Evolutionary conservation across 1,284 basidiomycete genomes (phyloP), one percentile per base, ranked within the genome.

Genomic region (Singerocomus rubriflavus): DNA sequence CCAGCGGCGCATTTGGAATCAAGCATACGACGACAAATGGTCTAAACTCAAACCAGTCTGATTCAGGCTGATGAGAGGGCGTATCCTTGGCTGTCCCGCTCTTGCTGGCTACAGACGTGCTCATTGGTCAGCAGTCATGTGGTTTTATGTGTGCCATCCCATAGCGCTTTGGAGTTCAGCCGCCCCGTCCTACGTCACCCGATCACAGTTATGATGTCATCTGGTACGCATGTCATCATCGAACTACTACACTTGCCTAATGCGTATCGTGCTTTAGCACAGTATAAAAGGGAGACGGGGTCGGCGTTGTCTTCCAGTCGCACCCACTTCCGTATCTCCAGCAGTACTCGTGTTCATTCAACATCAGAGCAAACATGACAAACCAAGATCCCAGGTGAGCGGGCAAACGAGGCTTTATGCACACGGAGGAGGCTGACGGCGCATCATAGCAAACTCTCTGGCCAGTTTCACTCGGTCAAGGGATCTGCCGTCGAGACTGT

Each of bases 401-500:
- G 10, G 7, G 33, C 21, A 21, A 21, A 4, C n/a, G 39, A 10
- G 44, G 17, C 13, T n/a, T 8, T 7, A 3, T n/a, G 16, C 6
- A 0, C n/a, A 4, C 25, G 16, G 11, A 8, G 3, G 25, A 13
- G 12, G 38, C 35, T 68, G 27, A 67, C 39, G 1, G 10, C 14
- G 11, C 11, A 0, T 6, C 14, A 14, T 48, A 82, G 78, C 73
- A 87, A 89, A 73, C 61, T 73, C 57, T 73, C 78, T 61, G 87
- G 84, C 56, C 80, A 87, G 67, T 72, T 64, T 59, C 80, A 84
- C 68, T 82, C 80, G 4, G 52, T 73, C 34, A 84, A 84, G 71
- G 88, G 88, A 25, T 76, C 69, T 46, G 64, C 68, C 48, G 80
- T 85, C 58, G 84, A 88, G 71, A 63, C 72, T n/a, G 77, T 73